Evolutionary conservation across 2,329 filamentous ascomycete species (phyloP), one percentile per base, ranked within the genome.

Genomic region (Ceratocystis papillata): DNA sequence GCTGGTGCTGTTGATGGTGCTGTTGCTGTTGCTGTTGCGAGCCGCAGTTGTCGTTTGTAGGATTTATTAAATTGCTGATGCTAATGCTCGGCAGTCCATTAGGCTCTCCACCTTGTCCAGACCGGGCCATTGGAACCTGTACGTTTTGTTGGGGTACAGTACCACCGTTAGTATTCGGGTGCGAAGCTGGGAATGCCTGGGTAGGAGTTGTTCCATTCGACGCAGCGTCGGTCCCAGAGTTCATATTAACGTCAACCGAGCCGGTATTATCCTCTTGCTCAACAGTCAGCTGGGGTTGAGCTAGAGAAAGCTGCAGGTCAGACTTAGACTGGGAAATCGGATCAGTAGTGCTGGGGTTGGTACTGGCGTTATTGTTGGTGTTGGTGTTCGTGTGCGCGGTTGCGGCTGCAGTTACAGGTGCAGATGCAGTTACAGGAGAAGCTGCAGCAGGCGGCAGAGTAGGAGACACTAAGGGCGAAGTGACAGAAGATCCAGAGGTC

Each of bases 11-110:
- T 2, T 48, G 72, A 71, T 59, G 63, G 2, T 45, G 46, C 33
- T 65, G 63, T 33, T 62, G 55, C 6, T 64, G 41, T 17, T 65
- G 71, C 65, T 72, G 69, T 63, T 71, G 71, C 62, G 67, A 68
- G 63, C 71, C 70, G 62, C 68, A 69, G 41, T 28, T 55, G 28
- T 25, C 62, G 44, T 62, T 64, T 25, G 48, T 55, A 30, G 57
- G 66, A 48, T 67, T 65, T 44, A 67, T 67, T 20, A 67, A 37
- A 37, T 70, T 70, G 72, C 70, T 71, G 73, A 69, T 72, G 75
- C 72, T 76, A 72, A 65, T 74, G 72, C 67, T 71, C 71, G 62
- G 71, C 70, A 65, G 70, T 71, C 68, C 69, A 68, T 67, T 69
- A 69, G 66, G 71, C 46, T 63, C 65, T 57, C 63, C 53, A 46